phyloP scores from a whole-genome alignment of 2,329 filamentous ascomycete species.

The Raffaelea albimanens region DNA sequence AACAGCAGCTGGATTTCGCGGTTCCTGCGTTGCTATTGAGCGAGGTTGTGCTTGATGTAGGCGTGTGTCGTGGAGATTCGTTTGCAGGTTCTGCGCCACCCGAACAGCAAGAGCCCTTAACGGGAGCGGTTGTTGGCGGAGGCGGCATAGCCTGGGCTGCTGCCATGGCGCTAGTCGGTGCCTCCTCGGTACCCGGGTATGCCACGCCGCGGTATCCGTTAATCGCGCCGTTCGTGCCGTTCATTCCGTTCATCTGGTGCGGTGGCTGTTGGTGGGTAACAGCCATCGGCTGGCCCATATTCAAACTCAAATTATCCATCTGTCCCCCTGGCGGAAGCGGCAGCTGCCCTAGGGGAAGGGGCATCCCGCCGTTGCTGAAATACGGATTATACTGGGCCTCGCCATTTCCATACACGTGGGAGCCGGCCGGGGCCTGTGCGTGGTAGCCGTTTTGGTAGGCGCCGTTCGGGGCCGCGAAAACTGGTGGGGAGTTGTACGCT shows the following conservation, averaged over 20 bases:
- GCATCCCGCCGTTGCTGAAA: constrained; percentile 1
- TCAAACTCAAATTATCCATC: neutral
- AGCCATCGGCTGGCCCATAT: constrained; percentile 1
- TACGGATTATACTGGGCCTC: neutral
- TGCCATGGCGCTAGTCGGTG: too few relatives aligned
- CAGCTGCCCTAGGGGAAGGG: neutral
- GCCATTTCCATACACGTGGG: constrained; percentile 1
- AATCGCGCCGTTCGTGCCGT: neutral
- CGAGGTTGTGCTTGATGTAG: constrained; percentile 11
- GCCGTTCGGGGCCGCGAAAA: constrained; percentile 1
- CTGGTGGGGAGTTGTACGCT: neutral
- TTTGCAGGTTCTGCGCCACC: neutral
- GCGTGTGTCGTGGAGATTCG: constrained; percentile 9
- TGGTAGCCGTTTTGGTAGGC: constrained; percentile 1
- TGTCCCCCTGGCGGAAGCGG: neutral
- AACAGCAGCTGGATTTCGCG: constrained; percentile 4
- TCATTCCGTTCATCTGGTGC: neutral
- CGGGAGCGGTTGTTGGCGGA: neutral
- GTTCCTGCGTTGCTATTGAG: constrained; percentile 6
- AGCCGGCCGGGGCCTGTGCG: neutral
- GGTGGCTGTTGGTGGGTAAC: neutral
- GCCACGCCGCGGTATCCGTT: constrained; percentile 1
- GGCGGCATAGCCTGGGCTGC: neutral
- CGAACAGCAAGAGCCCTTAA: constrained; percentile 9
- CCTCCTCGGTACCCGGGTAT: too few relatives aligned